Evolutionary conservation across 257 asterid species (phyloP), one percentile per base, ranked within the genome.

Genomic region (Ballota nigra): DNA sequence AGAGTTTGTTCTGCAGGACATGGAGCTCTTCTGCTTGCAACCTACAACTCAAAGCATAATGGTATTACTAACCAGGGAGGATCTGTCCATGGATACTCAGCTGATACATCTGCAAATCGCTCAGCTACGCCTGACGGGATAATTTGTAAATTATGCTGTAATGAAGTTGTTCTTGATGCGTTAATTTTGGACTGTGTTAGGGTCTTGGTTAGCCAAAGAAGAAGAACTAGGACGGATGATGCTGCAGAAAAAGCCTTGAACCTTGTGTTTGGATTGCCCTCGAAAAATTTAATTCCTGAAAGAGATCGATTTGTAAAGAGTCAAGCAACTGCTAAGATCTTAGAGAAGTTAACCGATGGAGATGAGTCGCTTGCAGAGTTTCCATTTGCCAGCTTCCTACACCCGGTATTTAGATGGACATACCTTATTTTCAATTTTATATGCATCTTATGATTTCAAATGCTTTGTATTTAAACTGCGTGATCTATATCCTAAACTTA

Each of bases 351-450:
- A 73, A 65, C 81, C 41, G 87, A 89, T 82, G 98, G 94, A 72
- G 89, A 86, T 76, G 92, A 91, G 81, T 91, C 99, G 15, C 87
- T 94, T 77, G 97, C 98, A 49, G 98, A 91, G 82, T 94, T 94
- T 83, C 99, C 99, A 63, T 79, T 76, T 83, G 97, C 95, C 78
- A 91, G 98, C 85, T 87, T 94, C 72, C 79, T 92, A 58, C 88
- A 91, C 83, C 89, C 92, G 89, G 99, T 94, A 91, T 71, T 69
- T 20, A 65, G 41, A 72, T 61, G 70, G 52, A 60, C 23, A n/a
- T 60, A 63, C 70, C 74, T 24, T 16, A 31, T 70, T 78, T 62
- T 72, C 2, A 0, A 33, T 70, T 33, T 34, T 29, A 28, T 55
- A 41, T 73, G 72, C 51, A 59, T 83, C 52, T 56, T 71, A 52